Conservation (phyloP, 2,329 filamentous ascomycete genomes). For the Fusarium illudens region DNA sequence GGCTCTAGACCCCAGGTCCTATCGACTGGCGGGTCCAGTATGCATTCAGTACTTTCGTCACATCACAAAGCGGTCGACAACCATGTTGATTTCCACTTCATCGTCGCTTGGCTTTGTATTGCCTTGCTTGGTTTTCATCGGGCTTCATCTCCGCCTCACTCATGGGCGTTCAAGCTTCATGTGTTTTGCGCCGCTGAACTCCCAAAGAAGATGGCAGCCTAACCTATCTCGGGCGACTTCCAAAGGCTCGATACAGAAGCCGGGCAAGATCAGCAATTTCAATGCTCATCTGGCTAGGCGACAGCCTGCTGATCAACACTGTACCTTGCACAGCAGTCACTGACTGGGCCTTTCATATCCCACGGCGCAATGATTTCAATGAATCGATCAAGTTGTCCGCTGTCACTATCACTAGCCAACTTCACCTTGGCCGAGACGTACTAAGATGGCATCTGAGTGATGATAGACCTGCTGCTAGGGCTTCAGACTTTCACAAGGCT, state of each 20-base stretch:
- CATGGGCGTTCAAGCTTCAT: neutral
- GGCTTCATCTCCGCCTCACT: constrained; percentile 1
- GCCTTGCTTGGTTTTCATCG: constrained; percentile 12
- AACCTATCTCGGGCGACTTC: neutral
- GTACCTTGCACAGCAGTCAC: constrained; percentile 4
- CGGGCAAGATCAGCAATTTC: constrained; percentile 14
- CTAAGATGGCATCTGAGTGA: constrained; percentile 13
- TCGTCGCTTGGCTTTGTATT: constrained; percentile 12
- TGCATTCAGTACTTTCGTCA: constrained; percentile 25
- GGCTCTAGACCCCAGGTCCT: constrained; percentile 18
- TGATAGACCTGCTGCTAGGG: neutral
- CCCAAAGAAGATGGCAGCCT: neutral
- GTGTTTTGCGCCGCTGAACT: constrained; percentile 5
- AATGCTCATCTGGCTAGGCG: constrained; percentile 21
- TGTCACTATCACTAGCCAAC: neutral
- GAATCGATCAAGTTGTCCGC: neutral
- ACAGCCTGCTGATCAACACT: constrained; percentile 19
- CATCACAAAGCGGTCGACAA: constrained; percentile 18
- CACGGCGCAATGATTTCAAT: neutral
- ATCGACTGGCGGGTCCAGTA: constrained; percentile 13
- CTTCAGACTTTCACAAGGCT: constrained; percentile 9
- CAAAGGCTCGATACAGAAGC: constrained; percentile 9
- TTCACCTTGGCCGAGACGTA: constrained; percentile 10
- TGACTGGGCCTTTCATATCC: constrained; percentile 1
- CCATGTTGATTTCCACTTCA: constrained; percentile 15